Evolutionary conservation across 1,284 basidiomycete genomes (phyloP).

Genomic region (Leccinum laetum): DNA sequence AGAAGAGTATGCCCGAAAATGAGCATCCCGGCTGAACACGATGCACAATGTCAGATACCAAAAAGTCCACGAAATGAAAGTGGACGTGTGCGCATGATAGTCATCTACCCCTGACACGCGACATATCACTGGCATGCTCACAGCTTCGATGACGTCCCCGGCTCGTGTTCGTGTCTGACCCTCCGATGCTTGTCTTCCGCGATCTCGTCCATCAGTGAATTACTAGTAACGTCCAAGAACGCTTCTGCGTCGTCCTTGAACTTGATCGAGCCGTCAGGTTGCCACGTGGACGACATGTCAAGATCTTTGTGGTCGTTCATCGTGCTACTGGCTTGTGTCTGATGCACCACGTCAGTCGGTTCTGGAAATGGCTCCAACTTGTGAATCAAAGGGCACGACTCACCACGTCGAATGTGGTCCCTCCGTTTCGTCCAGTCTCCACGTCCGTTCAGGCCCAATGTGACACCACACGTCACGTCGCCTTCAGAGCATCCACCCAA

Average conservation of each 20-base stretch:
- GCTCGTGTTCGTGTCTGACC: constrained; percentile 83
- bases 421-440: too few species aligned
- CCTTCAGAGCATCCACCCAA: too few species aligned
- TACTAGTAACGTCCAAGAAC: constrained; percentile 19
- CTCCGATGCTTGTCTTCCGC: constrained; percentile 77
- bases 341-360: constrained; percentile 1
- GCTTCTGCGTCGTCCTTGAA: constrained; percentile 16
- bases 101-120: constrained; percentile 88
- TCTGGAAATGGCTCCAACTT: constrained; percentile 68
- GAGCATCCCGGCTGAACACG: constrained; percentile 72
- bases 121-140: constrained; percentile 68
- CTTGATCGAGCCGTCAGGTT: constrained; percentile 15
- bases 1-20: constrained; percentile 85
- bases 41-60: neutral
- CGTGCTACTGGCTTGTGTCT: neutral
- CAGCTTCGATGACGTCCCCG: constrained; percentile 90
- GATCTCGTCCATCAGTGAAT: constrained; percentile 66
- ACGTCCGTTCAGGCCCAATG: too few species aligned
- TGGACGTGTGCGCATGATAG: constrained; percentile 57
- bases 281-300: constrained; percentile 18
- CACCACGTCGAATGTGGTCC: too few species aligned
- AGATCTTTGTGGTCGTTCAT: constrained; percentile 12
- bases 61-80: constrained; percentile 1
- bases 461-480: too few species aligned
- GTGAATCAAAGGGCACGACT: constrained; percentile 23